Conservation (phyloP, 148 eudicot species). For the Vaccinium vitisidaea region DNA sequence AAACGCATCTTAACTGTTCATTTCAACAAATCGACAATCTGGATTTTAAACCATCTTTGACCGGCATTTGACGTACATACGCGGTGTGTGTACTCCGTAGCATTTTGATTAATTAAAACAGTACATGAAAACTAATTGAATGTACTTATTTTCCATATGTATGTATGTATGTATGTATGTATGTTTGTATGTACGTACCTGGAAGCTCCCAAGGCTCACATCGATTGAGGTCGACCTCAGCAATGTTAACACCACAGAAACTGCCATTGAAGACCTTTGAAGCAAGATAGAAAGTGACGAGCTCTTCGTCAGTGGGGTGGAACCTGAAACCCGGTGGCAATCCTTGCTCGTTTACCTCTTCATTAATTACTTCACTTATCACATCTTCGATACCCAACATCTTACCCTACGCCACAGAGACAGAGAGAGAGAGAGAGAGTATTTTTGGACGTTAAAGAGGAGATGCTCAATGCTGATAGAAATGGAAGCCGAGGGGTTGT, state of each 20-base stretch:
- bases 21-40: no score
- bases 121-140: no score
- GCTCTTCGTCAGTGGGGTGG: conserved; percentile 85
- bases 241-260: conserved; percentile 41
- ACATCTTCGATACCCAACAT: conserved; percentile 61
- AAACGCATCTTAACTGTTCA: no score
- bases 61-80: no score
- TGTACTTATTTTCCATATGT: no score
- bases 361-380: conserved; percentile 47
- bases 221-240: conserved; percentile 74
- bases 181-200: conserved; percentile 34
- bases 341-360: conserved; percentile 39
- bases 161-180: not conserved
- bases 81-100: no score
- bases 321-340: conserved; percentile 76
- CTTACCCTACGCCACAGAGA: not conserved
- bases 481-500: not conserved
- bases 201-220: conserved; percentile 94
- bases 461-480: not conserved
- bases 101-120: no score
- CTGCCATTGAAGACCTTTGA: conserved; percentile 51
- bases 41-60: no score
- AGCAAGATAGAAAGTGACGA: conserved; percentile 68
- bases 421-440: not conserved
- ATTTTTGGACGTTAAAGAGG: not conserved